Evolutionary conservation across 345 rosid species (phyloP).

Genomic region (Hibiscus trionum): DNA sequence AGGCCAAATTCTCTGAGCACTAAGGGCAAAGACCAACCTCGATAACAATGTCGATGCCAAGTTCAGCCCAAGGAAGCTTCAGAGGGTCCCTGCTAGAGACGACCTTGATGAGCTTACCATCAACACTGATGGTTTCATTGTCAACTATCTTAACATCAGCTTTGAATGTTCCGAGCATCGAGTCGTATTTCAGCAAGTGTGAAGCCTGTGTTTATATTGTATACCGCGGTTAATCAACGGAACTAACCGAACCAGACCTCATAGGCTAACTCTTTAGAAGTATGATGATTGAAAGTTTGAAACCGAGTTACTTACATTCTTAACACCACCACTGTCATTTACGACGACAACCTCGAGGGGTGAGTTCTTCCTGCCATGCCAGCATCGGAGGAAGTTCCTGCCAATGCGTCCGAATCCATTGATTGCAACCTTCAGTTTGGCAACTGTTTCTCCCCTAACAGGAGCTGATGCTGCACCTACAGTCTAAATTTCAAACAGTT

Average conservation of each 20-base stretch:
- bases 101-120: conserved; percentile 79
- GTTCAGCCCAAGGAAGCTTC: conserved; percentile 97
- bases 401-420: conserved; percentile 98
- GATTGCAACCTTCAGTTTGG: conserved; percentile 92
- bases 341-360: conserved; percentile 88
- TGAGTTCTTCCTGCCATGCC: conserved; percentile 93
- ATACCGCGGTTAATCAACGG: background rate
- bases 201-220: conserved; percentile 50
- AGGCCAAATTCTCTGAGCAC: background rate
- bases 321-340: conserved; percentile 99
- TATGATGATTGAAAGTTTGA: background rate
- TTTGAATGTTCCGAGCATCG: conserved; percentile 91
- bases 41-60: conserved; percentile 95
- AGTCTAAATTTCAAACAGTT: conserved; percentile 25
- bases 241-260: background rate
- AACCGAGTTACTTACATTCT: conserved; percentile 48
- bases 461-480: conserved; percentile 32
- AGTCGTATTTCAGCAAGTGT: conserved; percentile 91
- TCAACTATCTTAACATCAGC: conserved; percentile 84
- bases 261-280: too few relatives aligned
- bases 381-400: conserved; percentile 95
- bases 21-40: conserved; percentile 40
- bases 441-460: conserved; percentile 60
- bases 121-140: conserved; percentile 69
- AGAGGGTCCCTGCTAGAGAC: conserved; percentile 94